Evolutionary conservation across 2,329 filamentous ascomycete genomes (phyloP), one percentile per base, ranked within the genome.

Genomic region (Thermomyces lanuginosus): DNA sequence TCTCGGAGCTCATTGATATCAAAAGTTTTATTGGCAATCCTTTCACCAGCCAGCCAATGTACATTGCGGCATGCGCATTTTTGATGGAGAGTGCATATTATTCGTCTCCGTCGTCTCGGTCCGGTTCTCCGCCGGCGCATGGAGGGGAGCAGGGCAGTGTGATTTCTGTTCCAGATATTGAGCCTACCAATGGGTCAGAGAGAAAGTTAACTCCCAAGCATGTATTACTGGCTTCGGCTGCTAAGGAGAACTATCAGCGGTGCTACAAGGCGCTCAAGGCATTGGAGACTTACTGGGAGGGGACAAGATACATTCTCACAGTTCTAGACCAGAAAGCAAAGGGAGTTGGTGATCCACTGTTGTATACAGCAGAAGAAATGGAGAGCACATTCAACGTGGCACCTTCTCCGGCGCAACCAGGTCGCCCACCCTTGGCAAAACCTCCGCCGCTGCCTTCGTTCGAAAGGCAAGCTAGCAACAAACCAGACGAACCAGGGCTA

Each of bases 41-140:
- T 0, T 92, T 92, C 38, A 89, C 80, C 0, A 82, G 77, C 24
- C 82, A 92, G 49, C 82, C 82, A 0, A 91, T 91, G 43, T 92
- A 91, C 41, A 86, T 92, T 33, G 82, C 82, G 1, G 82, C 81
- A 1, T 91, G 81, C 44, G 82, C 82, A 0, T 92, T 92, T 40
- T 57, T 92, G 9, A 81, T 82, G 56, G 82, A 92, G 45, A 81
- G 78, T 4, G 73, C 71, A 3, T 67, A 76, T 35, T 73, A 75
- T 12, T 76, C 76, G 0, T 70, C 65, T 3, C 63, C 73, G 31
- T 62, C 74, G 15, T 79, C 76, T 0, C 63, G 71, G 28, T 69
- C 72, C 18, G 46, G 56, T 1, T 68, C 66, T 0, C 69, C 67
- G 1, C 56, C 61, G 1, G 36, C 44, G 2, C 32, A 49, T 2